Base-by-base conservation (phyloP, 305 asterid species). In the Solanum chacoense region DNA sequence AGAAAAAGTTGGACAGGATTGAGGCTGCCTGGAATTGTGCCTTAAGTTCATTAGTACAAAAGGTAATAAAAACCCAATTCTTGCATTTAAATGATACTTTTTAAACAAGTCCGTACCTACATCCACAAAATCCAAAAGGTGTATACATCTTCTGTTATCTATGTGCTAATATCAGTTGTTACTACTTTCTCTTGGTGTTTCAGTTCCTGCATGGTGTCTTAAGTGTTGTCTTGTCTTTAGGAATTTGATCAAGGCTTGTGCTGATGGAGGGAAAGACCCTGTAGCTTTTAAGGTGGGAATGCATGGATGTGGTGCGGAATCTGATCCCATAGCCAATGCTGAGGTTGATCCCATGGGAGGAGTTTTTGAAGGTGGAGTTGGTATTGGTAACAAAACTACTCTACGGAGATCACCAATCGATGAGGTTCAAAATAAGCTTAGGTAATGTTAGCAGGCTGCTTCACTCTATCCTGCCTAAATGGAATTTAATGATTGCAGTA, bases 311-410 rank as follows among this genome's bases (percentile, higher is more conserved):
- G 90, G 93, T 91, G 90, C 95, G 89, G 93, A 93, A 90, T 91
- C 92, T 93, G 92, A 87, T 90, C 89, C 87, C 83, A 55, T 93
- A 91, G 95, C 91, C 94, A 90, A 93, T 93, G 98, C 98, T 91
- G 98, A 95, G 91, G 93, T 93, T 92, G 96, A 94, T 94, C 95
- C 97, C 91, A 97, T 97, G 99, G 99, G 98, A 91, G 98, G 97
- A 88, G 97, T 93, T 94, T 91, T 91, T 93, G 98, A 94, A 93
- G 95, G 95, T 32, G 98, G 98, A 93, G 96, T 92, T 92, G 95
- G 95, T 85, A 90, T 93, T 94, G 93, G 93, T 83, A 93, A 91
- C 88, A 93, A 88, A 91, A 91, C 97, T 91, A 94, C 99, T 94
- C 96, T 96, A 69, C 92, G 89, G 81, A 90, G 90, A 90, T 94